phyloP scores from a whole-genome alignment of 2,329 filamentous ascomycete species.

The Pseudogymnoascus sp. region DNA sequence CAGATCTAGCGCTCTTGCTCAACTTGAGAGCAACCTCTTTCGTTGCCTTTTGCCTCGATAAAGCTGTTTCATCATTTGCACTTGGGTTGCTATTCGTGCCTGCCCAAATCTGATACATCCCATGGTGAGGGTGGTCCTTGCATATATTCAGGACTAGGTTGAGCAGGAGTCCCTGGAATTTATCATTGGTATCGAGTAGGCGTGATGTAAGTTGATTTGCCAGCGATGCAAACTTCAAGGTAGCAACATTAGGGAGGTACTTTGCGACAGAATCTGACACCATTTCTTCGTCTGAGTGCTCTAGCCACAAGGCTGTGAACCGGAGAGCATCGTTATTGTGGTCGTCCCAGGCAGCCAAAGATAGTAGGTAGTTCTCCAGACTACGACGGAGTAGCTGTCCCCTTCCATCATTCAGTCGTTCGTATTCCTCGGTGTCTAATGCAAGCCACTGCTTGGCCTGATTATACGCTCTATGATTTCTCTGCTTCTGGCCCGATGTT shows the following conservation, averaged over 20 bases:
- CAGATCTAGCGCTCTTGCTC: constrained; percentile 35
- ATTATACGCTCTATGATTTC: constrained; percentile 52
- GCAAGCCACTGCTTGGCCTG: constrained; percentile 83
- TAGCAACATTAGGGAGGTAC: constrained; percentile 68
- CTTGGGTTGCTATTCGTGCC: constrained; percentile 63
- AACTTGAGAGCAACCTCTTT: constrained; percentile 59
- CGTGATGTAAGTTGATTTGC: constrained; percentile 98
- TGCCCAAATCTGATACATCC: constrained; percentile 94
- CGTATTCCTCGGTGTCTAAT: constrained; percentile 83
- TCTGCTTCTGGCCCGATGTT: constrained; percentile 40
- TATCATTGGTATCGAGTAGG: constrained; percentile 59
- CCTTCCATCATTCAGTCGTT: constrained; percentile 67
- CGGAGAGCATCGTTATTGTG: constrained; percentile 85
- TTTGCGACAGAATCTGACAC: constrained; percentile 71
- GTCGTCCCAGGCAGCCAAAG: constrained; percentile 75
- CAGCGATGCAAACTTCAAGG: constrained; percentile 81
- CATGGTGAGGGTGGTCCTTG: constrained; percentile 88
- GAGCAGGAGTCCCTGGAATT: constrained; percentile 72
- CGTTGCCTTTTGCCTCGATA: constrained; percentile 68
- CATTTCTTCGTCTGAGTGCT: constrained; percentile 66
- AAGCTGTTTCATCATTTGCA: constrained; percentile 65
- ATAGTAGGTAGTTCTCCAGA: constrained; percentile 86
- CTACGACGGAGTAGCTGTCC: constrained; percentile 81
- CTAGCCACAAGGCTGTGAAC: constrained; percentile 91
- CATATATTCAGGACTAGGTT: constrained; percentile 76